Conservation (phyloP, 345 rosid genomes). For the Eucalyptus microcorys region DNA sequence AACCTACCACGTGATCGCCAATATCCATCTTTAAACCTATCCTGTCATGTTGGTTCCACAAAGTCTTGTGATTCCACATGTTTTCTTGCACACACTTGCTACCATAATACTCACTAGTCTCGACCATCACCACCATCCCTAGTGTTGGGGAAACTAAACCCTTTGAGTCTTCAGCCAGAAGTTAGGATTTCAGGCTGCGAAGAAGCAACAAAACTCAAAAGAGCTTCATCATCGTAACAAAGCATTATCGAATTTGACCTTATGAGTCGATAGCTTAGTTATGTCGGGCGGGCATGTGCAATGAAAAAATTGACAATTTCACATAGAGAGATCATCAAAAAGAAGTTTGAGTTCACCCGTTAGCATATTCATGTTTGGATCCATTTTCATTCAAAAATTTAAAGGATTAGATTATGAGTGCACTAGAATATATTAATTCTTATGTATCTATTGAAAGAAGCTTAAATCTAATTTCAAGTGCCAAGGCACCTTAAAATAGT, state of each 20-base stretch:
- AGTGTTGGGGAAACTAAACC: not conserved
- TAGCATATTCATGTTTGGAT: not conserved
- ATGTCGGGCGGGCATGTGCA: rapidly evolving
- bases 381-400: not conserved
- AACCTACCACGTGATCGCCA: not conserved
- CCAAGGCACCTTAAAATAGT: not conserved
- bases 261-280: not conserved
- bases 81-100: not conserved
- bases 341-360: not conserved
- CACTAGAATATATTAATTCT: not conserved
- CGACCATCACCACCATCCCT: not conserved
- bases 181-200: rapidly evolving
- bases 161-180: not conserved
- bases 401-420: not conserved
- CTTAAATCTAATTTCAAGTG: not conserved
- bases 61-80: not conserved
- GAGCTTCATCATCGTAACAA: not conserved
- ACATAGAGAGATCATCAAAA: not conserved
- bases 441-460: not conserved
- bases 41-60: not conserved
- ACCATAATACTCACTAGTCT: not conserved
- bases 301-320: not conserved
- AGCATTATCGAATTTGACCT: not conserved
- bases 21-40: not conserved
- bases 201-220: not conserved